Conservation (phyloP, 495 filamentous ascomycete genomes). For the Chlorociboria aeruginascens region DNA sequence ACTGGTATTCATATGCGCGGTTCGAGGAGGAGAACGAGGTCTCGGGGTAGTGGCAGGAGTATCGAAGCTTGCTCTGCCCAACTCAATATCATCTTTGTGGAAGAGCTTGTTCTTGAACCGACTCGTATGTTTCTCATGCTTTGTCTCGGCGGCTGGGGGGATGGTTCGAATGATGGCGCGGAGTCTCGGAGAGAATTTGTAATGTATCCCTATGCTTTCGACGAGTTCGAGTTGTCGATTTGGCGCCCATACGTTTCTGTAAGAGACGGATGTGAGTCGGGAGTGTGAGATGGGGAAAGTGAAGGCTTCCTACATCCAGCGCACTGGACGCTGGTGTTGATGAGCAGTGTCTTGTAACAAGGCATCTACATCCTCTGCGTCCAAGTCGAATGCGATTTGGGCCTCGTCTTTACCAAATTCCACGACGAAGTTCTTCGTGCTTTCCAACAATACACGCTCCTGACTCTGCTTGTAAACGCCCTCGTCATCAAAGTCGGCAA, state of each 20-base stretch:
- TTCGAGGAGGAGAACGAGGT: not conserved
- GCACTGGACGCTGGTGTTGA: constrained; percentile 20
- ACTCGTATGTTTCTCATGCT: not conserved
- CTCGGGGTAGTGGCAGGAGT: not conserved
- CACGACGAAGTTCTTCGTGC: constrained; percentile 53
- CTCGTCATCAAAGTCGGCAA: constrained; percentile 44
- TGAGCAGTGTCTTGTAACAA: constrained; percentile 20
- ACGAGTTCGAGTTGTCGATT: constrained; percentile 45
- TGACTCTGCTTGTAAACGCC: constrained; percentile 32
- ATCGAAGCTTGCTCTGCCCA: constrained; percentile 1
- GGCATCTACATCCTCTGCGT: constrained; percentile 28
- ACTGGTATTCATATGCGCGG: not conserved
- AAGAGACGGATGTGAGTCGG: not conserved
- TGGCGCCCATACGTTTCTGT: constrained; percentile 63
- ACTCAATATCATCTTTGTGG: constrained; percentile 8
- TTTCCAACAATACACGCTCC: constrained; percentile 22
- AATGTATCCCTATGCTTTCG: constrained; percentile 38
- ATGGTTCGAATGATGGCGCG: constrained; percentile 40
- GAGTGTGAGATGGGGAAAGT: not conserved
- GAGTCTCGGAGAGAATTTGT: constrained; percentile 56
- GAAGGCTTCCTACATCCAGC: constrained; percentile 54
- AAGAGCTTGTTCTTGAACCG: not conserved
- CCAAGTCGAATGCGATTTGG: constrained; percentile 48
- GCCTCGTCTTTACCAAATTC: constrained; percentile 58
- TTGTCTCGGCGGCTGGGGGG: constrained; percentile 1